Base-by-base conservation (phyloP, 345 rosid genomes). In the Aegle marmelos region DNA sequence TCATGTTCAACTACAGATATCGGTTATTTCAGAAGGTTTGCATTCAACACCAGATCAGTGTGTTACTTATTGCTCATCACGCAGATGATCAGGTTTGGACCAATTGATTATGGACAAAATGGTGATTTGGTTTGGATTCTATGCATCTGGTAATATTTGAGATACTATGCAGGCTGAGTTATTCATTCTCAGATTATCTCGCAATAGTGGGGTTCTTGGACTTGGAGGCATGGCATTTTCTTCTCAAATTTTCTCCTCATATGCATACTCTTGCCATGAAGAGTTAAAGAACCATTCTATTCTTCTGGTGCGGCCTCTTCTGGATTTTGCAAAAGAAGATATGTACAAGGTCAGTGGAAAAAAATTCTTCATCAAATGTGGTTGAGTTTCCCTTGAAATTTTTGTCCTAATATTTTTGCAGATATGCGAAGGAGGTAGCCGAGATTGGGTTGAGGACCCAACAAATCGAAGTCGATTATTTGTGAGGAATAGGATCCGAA, bases 181-280 rank as follows among this genome's bases (percentile, higher is more conserved):
- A 73, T 92, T 95, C 79, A 81, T 95, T 82, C 92, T 93, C 59
- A 87, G 99, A 86, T 78, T 94, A 82, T 95, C 99, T 70, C 97
- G 99, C 33, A 85, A 86, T 84, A 93, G 97, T 33, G 95, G 98
- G n/a, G 93, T 95, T 75, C 97, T 95, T 81, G 99, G 97, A 45
- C 98, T 95, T 80, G 94, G 97, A 57, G 96, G 97, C 67, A 95
- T 89, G 87, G 91, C 98, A 66, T 88, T 92, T 79, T 81, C 88
- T 81, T 93, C 96, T 11, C 91, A 92, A 83, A 76, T 93, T 70
- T 92, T 89, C 87, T 76, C 89, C 28, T 68, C 78, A 8, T 50
- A 72, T 41, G 6, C 76, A 28, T 82, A 85, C 82, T 79, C 80
- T 66, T 77, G 73, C 66, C 33, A 63, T 33, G 72, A 79, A 81